Conservation (phyloP, 345 rosid genomes). For the Laguncularia racemosa region DNA sequence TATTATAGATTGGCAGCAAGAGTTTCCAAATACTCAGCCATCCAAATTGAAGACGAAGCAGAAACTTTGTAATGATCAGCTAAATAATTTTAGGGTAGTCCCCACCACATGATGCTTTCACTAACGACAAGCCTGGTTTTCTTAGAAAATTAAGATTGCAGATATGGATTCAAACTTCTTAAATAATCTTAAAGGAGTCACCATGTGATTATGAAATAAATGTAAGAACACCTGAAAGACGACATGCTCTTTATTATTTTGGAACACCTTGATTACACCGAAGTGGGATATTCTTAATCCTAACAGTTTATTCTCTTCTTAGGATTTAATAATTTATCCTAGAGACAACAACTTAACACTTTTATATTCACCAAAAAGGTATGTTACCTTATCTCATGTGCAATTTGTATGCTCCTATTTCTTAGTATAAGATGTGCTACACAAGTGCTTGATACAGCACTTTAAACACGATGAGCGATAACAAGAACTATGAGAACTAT, state of each 20-base stretch:
- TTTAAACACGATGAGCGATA: neutral
- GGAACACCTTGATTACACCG: neutral
- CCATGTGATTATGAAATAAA: neutral
- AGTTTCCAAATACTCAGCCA: no score
- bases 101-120: no score
- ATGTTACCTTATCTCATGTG: no score
- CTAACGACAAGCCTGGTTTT: no score
- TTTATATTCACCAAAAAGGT: neutral
- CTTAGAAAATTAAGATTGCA: no score
- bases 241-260: neutral
- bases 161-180: no score
- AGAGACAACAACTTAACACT: neutral
- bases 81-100: no score
- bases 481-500: slow-evolving; percentile 44
- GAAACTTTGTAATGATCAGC: no score
- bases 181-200: no score
- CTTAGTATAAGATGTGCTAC: neutral
- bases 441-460: neutral
- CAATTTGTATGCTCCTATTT: no score
- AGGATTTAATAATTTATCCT: neutral
- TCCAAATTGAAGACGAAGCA: no score
- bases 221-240: neutral
- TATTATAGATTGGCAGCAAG: no score
- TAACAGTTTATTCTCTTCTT: slow-evolving; percentile 1
- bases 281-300: slow-evolving; percentile 9